Evolutionary conservation across 768 basidiomycete species (phyloP).

Genomic region (Termitomyces sp.): DNA sequence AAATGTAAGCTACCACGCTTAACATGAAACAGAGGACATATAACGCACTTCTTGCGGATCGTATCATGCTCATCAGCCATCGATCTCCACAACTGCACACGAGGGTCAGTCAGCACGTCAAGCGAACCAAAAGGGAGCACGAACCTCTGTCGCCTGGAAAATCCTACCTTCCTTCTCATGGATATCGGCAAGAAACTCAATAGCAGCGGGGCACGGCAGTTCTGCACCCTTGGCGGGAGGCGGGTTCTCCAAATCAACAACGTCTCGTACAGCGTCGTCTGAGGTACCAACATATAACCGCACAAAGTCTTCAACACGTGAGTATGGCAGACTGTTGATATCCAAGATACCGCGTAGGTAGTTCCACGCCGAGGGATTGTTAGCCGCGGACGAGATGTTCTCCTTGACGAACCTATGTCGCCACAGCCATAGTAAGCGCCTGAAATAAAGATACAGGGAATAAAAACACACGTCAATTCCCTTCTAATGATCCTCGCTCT

Average conservation of each 20-base stretch:
- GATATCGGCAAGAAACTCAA: conserved; percentile 84
- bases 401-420: conserved; percentile 70
- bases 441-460: conserved; percentile 3
- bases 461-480: conserved; percentile 68
- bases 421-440: background rate
- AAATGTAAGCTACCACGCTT: background rate
- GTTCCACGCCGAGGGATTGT: conserved; percentile 96
- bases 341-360: conserved; percentile 87
- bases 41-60: conserved; percentile 65
- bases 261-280: conserved; percentile 24
- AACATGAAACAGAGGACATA: background rate
- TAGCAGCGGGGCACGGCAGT: conserved; percentile 71
- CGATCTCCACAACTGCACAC: conserved; percentile 58
- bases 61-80: conserved; percentile 68
- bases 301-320: conserved; percentile 54
- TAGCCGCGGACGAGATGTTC: conserved; percentile 81
- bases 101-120: background rate
- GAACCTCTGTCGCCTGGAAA: conserved; percentile 45
- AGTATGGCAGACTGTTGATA: conserved; percentile 52
- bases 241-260: conserved; percentile 75
- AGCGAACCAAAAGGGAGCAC: background rate
- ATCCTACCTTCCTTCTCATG: conserved; percentile 51
- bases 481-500: conserved; percentile 52
- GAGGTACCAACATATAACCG: conserved; percentile 48
- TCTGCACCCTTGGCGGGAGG: conserved; percentile 59